Conservation (phyloP, 768 basidiomycete species). For the Mycena latifolia region DNA sequence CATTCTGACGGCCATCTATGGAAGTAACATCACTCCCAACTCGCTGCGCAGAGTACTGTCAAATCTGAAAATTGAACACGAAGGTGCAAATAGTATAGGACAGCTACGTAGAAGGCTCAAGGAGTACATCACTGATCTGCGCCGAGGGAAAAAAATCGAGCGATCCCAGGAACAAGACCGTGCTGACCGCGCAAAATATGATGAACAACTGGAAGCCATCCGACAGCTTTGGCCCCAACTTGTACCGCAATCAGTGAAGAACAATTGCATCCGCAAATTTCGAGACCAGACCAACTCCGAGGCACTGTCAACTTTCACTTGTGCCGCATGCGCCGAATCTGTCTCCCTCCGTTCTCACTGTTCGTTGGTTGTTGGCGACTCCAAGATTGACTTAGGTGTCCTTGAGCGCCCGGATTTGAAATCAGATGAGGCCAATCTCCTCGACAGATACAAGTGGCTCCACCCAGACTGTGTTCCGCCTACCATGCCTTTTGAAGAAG, state of each 20-base stretch:
- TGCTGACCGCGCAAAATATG: neutral
- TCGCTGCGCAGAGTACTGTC: neutral
- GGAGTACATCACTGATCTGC: neutral
- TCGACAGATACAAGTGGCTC: too few species aligned
- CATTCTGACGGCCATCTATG: too few species aligned
- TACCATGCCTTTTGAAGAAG: too few species aligned
- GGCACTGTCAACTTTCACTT: neutral
- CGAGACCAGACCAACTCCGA: neutral
- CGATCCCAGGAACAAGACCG: constrained; percentile 5
- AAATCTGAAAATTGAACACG: neutral
- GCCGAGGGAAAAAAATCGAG: constrained; percentile 4
- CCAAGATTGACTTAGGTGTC: too few species aligned
- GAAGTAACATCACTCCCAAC: constrained; percentile 2
- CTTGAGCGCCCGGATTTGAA: too few species aligned
- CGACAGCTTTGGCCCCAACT: neutral
- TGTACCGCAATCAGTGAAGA: constrained; percentile 5
- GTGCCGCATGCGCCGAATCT: constrained; percentile 9
- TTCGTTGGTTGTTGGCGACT: neutral
- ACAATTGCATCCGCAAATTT: neutral
- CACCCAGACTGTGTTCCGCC: too few species aligned
- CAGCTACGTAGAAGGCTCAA: constrained; percentile 4
- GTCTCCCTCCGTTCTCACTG: constrained; percentile 13
- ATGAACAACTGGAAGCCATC: neutral
- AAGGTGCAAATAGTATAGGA: neutral
- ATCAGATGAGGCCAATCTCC: too few species aligned